Evolutionary conservation across 2,329 filamentous ascomycete genomes (phyloP), one percentile per base, ranked within the genome.

Genomic region (Cladosporium cucumerinum): DNA sequence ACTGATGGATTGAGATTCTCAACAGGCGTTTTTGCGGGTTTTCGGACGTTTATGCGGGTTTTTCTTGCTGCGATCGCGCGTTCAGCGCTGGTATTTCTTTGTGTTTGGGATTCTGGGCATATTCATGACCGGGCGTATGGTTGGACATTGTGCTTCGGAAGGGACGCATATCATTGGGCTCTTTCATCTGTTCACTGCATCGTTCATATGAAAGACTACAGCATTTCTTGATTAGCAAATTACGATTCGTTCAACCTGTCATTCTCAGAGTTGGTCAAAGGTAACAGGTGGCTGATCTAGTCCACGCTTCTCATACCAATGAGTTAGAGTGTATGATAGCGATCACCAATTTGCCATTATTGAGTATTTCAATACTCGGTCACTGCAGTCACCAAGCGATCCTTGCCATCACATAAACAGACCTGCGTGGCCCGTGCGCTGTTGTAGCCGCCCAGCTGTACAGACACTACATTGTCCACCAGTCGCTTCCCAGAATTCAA

Each of bases 401-500:
- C n/a, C 39, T 21, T 21, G 5, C 39, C 12, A 46, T 46, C 39
- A 46, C 39, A 46, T 46, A 46, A 14, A 26, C 23, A 8, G 14
- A 36, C 10, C 5, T 23, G 8, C 21, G 1, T 57, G 57, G 57
- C 21, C 57, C 57, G 57, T 60, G 57, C 57, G 57, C 18, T 23
- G 39, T 26, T 32, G 14, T 36, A 49, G 36, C 28, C 59, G 46
- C 46, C 46, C 21, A 49, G 39, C 54, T 23, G 16, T 30, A 39
- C 46, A 51, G 60, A 62, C 60, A 55, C 21, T 49, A 62, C 60
- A 18, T 30, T 46, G 23, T 51, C 49, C 49, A 62, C 60, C 60
- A 62, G 21, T 55, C 60, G 60, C 49, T 62, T 62, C 60, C 14
- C 49, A 21, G 25, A 30, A 12, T 43, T 49, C 58, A 52, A 62